Evolutionary conservation across 805 yeast species (phyloP).

Genomic region (Metschnikowia cubensis): DNA sequence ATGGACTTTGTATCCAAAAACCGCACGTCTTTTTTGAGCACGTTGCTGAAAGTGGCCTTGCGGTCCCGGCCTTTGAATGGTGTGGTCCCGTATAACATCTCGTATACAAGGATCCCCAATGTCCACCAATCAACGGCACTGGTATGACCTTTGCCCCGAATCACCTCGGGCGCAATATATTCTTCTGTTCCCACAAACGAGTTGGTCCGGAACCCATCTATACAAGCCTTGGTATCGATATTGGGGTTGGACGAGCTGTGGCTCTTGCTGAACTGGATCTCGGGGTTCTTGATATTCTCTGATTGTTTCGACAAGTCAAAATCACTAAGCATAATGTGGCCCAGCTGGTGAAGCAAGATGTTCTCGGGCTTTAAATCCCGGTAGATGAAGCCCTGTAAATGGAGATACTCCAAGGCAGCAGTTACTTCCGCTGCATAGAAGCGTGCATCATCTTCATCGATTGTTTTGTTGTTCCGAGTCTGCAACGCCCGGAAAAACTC

Average conservation of each 20-base stretch:
- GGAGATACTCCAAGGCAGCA: slow-evolving; percentile 93
- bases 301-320: slow-evolving; percentile 93
- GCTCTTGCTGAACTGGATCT: slow-evolving; percentile 43
- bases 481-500: slow-evolving; percentile 96
- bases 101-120: slow-evolving; percentile 85
- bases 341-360: slow-evolving; percentile 89
- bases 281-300: slow-evolving; percentile 71
- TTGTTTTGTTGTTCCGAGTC: slow-evolving; percentile 81
- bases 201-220: slow-evolving; percentile 93
- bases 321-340: slow-evolving; percentile 96
- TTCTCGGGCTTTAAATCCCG: slow-evolving; percentile 97
- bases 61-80: slow-evolving; percentile 93
- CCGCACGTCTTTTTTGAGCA: slow-evolving; percentile 75
- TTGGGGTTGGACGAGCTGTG: slow-evolving; percentile 50
- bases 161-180: slow-evolving; percentile 97
- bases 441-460: slow-evolving; percentile 81
- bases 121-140: slow-evolving; percentile 99
- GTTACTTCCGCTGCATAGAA: slow-evolving; percentile 97
- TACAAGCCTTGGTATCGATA: slow-evolving; percentile 89
- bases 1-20: slow-evolving; percentile 69
- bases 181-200: slow-evolving; percentile 99
- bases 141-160: slow-evolving; percentile 94
- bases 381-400: slow-evolving; percentile 94
- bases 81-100: slow-evolving; percentile 93
- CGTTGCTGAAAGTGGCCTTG: slow-evolving; percentile 83